These are phyloP conservation scores for Avena eriantha DNA, from an alignment of 176 grass and related monocot species.

Conservation along the genomic window DNA sequence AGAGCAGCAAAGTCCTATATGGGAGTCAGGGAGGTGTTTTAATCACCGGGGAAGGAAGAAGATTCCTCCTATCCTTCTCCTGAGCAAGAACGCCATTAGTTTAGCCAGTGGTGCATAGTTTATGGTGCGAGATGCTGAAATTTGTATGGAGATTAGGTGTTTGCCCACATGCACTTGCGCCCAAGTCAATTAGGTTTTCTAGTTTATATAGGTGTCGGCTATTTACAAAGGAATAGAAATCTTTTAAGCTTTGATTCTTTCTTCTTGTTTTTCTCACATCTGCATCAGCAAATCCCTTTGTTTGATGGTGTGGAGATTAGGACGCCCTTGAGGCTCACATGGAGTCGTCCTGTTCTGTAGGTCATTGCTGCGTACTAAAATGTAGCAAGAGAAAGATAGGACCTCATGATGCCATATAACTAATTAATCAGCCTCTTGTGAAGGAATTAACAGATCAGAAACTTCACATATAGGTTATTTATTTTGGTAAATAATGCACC, in stretches of 20 bases:
- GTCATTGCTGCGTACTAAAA: conserved; percentile 39
- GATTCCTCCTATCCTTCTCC: conserved; percentile 44
- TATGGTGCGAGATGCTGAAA: conserved; percentile 53
- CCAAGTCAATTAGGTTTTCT: conserved; percentile 55
- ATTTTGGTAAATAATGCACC: not conserved
- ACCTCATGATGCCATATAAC: conserved; percentile 20
- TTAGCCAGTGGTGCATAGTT: conserved; percentile 40
- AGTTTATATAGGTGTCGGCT: conserved; percentile 47
- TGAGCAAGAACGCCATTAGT: conserved; percentile 36
- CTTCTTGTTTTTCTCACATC: not conserved
- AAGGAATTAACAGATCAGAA: conserved; percentile 13
- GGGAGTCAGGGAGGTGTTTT: conserved; percentile 32
- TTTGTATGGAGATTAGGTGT: conserved; percentile 53
- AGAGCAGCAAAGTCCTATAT: conserved; percentile 20
- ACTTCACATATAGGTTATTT: no score
- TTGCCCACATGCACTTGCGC: conserved; percentile 59
- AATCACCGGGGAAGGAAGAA: conserved; percentile 34
- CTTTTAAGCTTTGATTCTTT: not conserved
- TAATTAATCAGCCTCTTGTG: conserved; percentile 26
- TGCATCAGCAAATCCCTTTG: conserved; percentile 47
- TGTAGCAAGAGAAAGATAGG: conserved; percentile 41
- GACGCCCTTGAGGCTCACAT: conserved; percentile 49
- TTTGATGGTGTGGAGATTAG: conserved; percentile 52
- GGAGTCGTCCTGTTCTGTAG: conserved; percentile 43
- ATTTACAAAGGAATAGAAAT: conserved; percentile 26